Conservation (phyloP, 169 alveolate species). For the Eimeria brunetti region DNA sequence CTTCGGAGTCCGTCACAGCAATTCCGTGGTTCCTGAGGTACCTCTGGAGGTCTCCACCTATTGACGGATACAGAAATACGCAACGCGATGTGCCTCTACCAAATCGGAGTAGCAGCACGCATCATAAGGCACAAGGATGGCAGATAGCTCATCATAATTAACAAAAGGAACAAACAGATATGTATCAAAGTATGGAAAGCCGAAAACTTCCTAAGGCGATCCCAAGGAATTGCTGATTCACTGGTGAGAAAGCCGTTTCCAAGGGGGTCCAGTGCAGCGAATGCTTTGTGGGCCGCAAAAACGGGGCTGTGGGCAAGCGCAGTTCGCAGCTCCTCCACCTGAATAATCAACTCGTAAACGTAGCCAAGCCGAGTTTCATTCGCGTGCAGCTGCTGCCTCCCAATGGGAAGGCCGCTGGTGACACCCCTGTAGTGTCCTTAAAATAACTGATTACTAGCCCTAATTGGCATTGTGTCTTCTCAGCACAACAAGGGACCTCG, state of each 20-base stretch:
- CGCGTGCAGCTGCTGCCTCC: background rate
- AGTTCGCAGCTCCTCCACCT: conserved; percentile 66
- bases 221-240: background rate
- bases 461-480: background rate
- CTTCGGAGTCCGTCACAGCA: conserved; percentile 74
- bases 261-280: conserved; percentile 31
- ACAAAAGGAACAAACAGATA: background rate
- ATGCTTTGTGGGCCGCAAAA: conserved; percentile 66
- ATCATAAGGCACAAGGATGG: background rate
- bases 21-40: conserved; percentile 71
- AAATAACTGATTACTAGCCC: background rate
- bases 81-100: conserved; percentile 6
- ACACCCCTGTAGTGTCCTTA: background rate
- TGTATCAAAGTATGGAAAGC: background rate
- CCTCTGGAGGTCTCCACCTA: conserved; percentile 74
- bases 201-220: background rate
- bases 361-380: background rate
- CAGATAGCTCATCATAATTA: background rate
- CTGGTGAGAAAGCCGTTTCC: conserved; percentile 71
- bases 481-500: background rate
- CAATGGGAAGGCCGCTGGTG: background rate
- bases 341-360: conserved; percentile 24
- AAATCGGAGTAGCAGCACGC: background rate
- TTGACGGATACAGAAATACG: background rate
- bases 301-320: conserved; percentile 67